phyloP scores from a whole-genome alignment of 345 rosid species.

The Hibiscus trionum region DNA sequence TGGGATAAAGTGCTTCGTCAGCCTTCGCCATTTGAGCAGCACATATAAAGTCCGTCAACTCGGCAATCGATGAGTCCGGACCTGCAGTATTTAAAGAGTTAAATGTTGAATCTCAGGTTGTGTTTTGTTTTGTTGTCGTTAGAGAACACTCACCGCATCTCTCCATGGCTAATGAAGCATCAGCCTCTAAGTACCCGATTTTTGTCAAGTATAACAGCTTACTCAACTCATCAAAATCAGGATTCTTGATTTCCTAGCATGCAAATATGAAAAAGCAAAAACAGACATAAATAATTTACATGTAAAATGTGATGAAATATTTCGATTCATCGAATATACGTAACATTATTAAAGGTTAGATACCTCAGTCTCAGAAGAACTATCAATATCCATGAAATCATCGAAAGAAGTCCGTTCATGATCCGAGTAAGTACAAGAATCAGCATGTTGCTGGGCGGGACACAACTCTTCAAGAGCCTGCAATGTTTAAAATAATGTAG shows the following conservation, averaged over 20 bases:
- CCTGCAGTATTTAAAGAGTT: slow-evolving; percentile 36
- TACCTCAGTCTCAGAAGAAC: slow-evolving; percentile 60
- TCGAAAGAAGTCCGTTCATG: slow-evolving; percentile 38
- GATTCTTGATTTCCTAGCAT: slow-evolving; percentile 34
- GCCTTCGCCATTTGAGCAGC: slow-evolving; percentile 74
- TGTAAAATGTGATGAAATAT: not conserved
- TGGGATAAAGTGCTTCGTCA: slow-evolving; percentile 39
- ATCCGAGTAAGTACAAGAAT: slow-evolving; percentile 37
- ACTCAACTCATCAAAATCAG: slow-evolving; percentile 28
- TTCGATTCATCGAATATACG: not conserved
- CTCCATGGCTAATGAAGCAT: slow-evolving; percentile 65
- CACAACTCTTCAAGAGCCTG: slow-evolving; percentile 46
- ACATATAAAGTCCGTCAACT: slow-evolving; percentile 65
- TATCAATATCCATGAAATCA: slow-evolving; percentile 39
- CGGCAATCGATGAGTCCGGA: slow-evolving; percentile 40
- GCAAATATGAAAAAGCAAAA: not conserved
- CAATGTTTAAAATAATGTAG: slow-evolving; percentile 4
- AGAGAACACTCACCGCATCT: slow-evolving; percentile 65
- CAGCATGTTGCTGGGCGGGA: slow-evolving; percentile 27
- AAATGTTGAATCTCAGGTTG: not conserved
- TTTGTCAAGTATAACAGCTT: slow-evolving; percentile 34
- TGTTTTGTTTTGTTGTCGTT: not conserved
- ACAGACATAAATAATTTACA: not conserved
- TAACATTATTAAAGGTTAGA: not conserved
- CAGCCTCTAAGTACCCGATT: slow-evolving; percentile 63